Evolutionary conservation across 306 rosid species (phyloP).

Genomic region (Delonix regia): DNA sequence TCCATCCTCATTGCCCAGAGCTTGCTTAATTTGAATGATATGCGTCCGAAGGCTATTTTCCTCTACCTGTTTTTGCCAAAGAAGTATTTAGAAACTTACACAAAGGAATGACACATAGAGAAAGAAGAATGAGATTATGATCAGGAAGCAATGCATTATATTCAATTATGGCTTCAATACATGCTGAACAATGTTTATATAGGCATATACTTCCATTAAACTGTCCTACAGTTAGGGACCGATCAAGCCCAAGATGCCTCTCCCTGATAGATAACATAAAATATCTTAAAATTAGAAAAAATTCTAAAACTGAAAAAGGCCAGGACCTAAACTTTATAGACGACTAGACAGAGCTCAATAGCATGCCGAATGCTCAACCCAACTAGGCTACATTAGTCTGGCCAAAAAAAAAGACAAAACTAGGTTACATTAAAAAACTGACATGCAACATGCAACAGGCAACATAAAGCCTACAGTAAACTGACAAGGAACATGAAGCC

Average conservation of each 20-base stretch:
- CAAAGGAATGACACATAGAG: background rate
- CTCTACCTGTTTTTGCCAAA: conserved; percentile 61
- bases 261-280: background rate
- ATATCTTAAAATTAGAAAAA: background rate
- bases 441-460: background rate
- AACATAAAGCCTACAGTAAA: background rate
- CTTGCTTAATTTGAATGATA: conserved; percentile 64
- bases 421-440: background rate
- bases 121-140: background rate
- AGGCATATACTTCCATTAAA: background rate
- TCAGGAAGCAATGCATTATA: conserved; percentile 21
- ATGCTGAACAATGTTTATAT: background rate
- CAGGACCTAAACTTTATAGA: conserved; percentile 6
- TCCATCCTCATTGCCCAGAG: conserved; percentile 32
- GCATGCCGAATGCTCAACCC: background rate
- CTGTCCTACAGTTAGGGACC: background rate
- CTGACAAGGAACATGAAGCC: background rate
- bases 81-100: conserved; percentile 33
- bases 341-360: background rate
- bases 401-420: background rate
- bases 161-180: conserved; percentile 15
- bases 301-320: background rate
- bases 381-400: background rate
- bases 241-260: background rate
- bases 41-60: conserved; percentile 81